These are phyloP conservation scores for Xylogone sp. DNA, from an alignment of 2,329 filamentous ascomycete species.

Conservation along the genomic window DNA sequence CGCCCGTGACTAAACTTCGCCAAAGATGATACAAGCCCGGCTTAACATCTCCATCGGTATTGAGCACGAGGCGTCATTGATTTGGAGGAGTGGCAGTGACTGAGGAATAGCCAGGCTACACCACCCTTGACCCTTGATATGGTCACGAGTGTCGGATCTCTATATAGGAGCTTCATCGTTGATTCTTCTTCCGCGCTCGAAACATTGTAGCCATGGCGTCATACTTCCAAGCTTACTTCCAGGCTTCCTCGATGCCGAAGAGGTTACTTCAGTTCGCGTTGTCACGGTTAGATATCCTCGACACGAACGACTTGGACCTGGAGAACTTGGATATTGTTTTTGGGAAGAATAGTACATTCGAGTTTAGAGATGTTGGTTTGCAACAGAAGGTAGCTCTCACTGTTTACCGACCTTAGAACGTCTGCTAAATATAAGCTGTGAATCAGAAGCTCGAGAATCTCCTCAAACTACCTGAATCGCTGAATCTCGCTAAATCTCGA, in stretches of 20 bases:
- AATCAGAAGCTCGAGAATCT: constrained; percentile 74
- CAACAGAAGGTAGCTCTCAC: constrained; percentile 62
- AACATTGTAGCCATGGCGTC: constrained; percentile 25
- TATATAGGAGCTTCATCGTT: neutral
- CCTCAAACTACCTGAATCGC: constrained; percentile 68
- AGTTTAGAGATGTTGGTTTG: constrained; percentile 82
- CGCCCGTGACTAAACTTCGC: neutral
- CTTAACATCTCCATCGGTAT: constrained; percentile 11
- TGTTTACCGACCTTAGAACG: neutral
- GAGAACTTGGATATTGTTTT: constrained; percentile 81
- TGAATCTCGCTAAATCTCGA: constrained; percentile 70
- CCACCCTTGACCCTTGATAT: neutral
- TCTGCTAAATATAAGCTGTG: constrained; percentile 9
- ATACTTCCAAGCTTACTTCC: constrained; percentile 27
- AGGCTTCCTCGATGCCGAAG: constrained; percentile 72
- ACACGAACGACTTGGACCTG: constrained; percentile 80
- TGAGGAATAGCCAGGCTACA: constrained; percentile 9
- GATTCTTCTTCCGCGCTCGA: neutral
- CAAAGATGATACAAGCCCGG: constrained; percentile 15
- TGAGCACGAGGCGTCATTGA: constrained; percentile 19
- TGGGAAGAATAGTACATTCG: constrained; percentile 77
- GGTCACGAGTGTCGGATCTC: neutral
- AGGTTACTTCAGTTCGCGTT: constrained; percentile 83
- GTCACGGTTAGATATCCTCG: constrained; percentile 78
- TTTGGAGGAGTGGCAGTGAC: constrained; percentile 17